Percentiles rank a stretch among this genome's conserved stretches.
These are phyloP conservation scores for Hymenoscyphus occultus DNA, from an alignment of 2,329 filamentous ascomycete species.

Conservation along the genomic window DNA sequence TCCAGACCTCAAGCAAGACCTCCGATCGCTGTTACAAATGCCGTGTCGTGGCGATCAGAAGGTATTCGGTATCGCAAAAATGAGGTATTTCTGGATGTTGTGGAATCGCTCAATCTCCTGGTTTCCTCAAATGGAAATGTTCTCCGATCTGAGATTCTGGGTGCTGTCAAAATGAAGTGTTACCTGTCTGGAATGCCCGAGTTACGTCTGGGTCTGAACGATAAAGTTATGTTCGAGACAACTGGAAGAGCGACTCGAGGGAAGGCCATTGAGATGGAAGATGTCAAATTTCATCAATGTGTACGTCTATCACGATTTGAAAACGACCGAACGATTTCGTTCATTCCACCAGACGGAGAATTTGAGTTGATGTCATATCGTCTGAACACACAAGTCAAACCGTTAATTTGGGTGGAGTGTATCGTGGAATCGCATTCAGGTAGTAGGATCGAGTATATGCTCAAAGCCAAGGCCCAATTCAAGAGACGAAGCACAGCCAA, in stretches of 20 bases:
- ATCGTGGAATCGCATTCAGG: conserved; percentile 95
- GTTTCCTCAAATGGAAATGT: conserved; percentile 95
- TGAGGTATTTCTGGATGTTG: conserved; percentile 96
- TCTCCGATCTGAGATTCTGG: conserved; percentile 90
- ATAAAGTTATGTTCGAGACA: conserved; percentile 99
- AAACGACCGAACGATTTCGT: conserved; percentile 97
- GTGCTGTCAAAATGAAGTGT: conserved; percentile 99
- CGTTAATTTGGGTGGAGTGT: conserved; percentile 97
- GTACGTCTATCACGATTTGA: conserved; percentile 94
- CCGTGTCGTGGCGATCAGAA: conserved; percentile 96
- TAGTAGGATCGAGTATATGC: conserved; percentile 96
- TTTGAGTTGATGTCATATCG: conserved; percentile 99
- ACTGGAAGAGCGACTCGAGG: conserved; percentile 90
- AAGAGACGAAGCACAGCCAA: conserved; percentile 97
- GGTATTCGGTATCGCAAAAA: conserved; percentile 99
- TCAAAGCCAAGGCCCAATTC: conserved; percentile 97
- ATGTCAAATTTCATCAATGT: conserved; percentile 99
- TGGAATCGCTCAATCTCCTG: conserved; percentile 93
- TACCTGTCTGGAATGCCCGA: conserved; percentile 98
- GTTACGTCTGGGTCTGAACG: conserved; percentile 87
- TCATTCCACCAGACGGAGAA: conserved; percentile 96
- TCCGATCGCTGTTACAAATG: conserved; percentile 96
- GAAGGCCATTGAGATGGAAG: conserved; percentile 99
- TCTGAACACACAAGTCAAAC: conserved; percentile 97
- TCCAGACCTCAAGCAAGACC: conserved; percentile 91